phyloP scores from a whole-genome alignment of 257 asterid species.

The Nicotiana sylvestris region DNA sequence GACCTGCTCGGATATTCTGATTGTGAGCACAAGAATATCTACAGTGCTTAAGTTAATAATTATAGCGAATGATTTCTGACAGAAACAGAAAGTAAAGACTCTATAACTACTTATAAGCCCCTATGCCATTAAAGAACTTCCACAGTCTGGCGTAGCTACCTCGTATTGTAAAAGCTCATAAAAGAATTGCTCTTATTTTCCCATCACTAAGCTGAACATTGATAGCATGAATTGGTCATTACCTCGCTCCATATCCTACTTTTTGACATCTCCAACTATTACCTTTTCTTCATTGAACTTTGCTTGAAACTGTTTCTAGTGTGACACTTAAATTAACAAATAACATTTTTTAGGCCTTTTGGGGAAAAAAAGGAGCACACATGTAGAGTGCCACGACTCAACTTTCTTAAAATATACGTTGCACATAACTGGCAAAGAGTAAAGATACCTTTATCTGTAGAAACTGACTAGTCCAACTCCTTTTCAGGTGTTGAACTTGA shows the following conservation, averaged over 20 bases:
- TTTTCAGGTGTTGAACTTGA: background rate
- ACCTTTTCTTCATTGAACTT: background rate
- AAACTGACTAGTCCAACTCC: background rate
- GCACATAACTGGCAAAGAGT: background rate
- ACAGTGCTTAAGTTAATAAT: background rate
- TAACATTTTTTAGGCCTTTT: background rate
- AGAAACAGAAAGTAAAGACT: background rate
- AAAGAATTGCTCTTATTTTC: background rate
- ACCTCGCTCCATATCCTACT: background rate
- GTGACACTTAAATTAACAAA: background rate
- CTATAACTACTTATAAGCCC: background rate
- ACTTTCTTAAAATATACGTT: background rate
- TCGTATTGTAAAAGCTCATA: background rate
- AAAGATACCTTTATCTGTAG: background rate
- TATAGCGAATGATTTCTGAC: background rate
- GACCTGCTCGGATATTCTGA: slow-evolving; percentile 17
- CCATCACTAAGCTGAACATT: background rate
- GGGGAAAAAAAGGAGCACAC: background rate
- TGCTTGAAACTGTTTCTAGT: background rate
- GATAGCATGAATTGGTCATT: background rate
- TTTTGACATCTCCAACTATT: background rate
- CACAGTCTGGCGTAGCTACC: background rate
- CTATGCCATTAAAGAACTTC: background rate
- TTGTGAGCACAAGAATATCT: slow-evolving; percentile 1
- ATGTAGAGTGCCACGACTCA: background rate